These are phyloP conservation scores for Malassezia equina DNA, from an alignment of 1,284 basidiomycete genomes.

Conservation along the genomic window DNA sequence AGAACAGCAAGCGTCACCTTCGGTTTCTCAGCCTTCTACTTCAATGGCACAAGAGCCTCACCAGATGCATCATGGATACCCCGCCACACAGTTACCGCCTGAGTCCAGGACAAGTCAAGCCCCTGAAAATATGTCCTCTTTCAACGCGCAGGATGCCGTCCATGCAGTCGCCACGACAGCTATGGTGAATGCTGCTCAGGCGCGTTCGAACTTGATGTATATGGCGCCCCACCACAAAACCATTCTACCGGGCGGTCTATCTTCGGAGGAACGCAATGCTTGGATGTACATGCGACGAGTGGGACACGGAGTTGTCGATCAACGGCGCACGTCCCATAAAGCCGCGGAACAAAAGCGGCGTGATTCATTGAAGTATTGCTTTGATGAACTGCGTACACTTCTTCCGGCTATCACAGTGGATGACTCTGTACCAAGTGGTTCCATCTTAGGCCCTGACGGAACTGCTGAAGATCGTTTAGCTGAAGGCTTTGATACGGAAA, in stretches of 20 bases:
- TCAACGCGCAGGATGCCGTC: constrained; percentile 10
- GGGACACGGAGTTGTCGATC: constrained; percentile 35
- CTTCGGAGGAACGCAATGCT: constrained; percentile 27
- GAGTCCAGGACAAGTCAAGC: background rate
- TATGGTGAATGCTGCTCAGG: constrained; percentile 7
- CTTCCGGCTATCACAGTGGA: constrained; percentile 56
- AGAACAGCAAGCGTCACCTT: constrained; percentile 2
- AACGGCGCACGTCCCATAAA: constrained; percentile 86
- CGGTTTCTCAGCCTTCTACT: background rate
- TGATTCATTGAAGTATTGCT: constrained; percentile 87
- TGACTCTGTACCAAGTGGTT: constrained; percentile 40
- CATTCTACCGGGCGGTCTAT: constrained; percentile 26
- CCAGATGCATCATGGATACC: background rate
- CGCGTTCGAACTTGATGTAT: background rate
- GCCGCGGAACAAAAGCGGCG: constrained; percentile 92
- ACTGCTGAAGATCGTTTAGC: constrained; percentile 28
- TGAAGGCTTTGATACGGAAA: constrained; percentile 33
- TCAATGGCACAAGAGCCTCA: background rate
- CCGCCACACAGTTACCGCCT: background rate
- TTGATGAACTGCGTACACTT: constrained; percentile 78
- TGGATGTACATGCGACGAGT: constrained; percentile 31
- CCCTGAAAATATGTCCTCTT: constrained; percentile 1
- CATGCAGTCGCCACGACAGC: constrained; percentile 7
- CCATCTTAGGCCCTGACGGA: constrained; percentile 41
- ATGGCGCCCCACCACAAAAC: constrained; percentile 15